These are phyloP conservation scores for Botrytis elliptica DNA, from an alignment of 2,329 filamentous ascomycete genomes.

Conservation along the genomic window DNA sequence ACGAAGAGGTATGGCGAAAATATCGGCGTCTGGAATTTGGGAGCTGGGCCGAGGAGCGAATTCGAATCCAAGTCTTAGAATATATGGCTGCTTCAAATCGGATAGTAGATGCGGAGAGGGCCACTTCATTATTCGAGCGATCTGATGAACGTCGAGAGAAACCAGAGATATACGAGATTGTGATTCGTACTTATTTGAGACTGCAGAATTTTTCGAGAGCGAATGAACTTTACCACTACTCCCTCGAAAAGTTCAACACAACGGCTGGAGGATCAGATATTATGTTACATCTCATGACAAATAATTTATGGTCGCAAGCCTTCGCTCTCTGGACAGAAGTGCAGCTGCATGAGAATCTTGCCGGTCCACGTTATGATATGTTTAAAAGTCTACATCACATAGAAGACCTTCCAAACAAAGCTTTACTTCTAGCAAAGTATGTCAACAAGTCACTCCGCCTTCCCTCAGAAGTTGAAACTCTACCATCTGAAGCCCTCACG, in stretches of 20 bases:
- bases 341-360: slow-evolving; percentile 11
- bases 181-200: slow-evolving; percentile 46
- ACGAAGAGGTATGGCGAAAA: slow-evolving; percentile 45
- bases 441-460: neutral
- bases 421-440: slow-evolving; percentile 25
- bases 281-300: slow-evolving; percentile 30
- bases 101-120: slow-evolving; percentile 43
- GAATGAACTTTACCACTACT: slow-evolving; percentile 29
- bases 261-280: slow-evolving; percentile 32
- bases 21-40: slow-evolving; percentile 36
- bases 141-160: slow-evolving; percentile 39
- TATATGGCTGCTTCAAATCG: slow-evolving; percentile 44
- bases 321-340: slow-evolving; percentile 30
- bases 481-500: neutral
- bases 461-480: neutral
- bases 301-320: slow-evolving; percentile 32
- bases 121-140: slow-evolving; percentile 46
- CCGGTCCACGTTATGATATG: slow-evolving; percentile 24
- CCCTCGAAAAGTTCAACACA: slow-evolving; percentile 24
- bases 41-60: slow-evolving; percentile 24
- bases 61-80: slow-evolving; percentile 37
- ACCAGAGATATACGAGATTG: slow-evolving; percentile 45
- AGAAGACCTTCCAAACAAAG: slow-evolving; percentile 11
- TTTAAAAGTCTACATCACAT: slow-evolving; percentile 11
- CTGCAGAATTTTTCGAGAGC: slow-evolving; percentile 43